A percentile compares a stretch with the other conserved stretches of the same genome.
Conservation (phyloP, 1,139 yeast species). For the Yamadazyma taylorii region DNA sequence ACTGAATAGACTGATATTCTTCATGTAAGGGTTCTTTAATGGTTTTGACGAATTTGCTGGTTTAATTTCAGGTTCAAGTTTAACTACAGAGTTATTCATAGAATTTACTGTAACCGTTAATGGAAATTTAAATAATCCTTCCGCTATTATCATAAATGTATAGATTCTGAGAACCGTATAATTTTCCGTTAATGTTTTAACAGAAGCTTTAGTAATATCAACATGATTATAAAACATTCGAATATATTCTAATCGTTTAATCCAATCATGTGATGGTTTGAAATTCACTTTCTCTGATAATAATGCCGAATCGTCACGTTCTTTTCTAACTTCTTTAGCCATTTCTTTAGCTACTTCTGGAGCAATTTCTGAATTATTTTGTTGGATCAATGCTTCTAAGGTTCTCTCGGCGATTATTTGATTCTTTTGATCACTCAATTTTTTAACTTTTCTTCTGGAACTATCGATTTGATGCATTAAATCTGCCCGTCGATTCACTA, state of each 20-base stretch:
- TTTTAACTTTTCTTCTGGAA: constrained; percentile 18
- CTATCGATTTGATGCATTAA: constrained; percentile 23
- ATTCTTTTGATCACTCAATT: constrained; percentile 19
- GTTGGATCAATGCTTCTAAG: constrained; percentile 24
- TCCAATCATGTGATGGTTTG: constrained; percentile 39
- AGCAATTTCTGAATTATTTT: constrained; percentile 21
- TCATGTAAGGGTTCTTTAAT: constrained; percentile 1
- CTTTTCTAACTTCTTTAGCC: constrained; percentile 8
- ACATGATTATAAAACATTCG: constrained; percentile 20
- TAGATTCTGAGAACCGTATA: constrained; percentile 10
- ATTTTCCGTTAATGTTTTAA: constrained; percentile 1
- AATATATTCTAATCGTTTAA: constrained; percentile 26
- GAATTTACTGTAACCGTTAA: constrained; percentile 21
- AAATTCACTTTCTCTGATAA: constrained; percentile 29
- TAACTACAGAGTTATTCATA: constrained; percentile 18
- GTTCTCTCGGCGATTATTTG: constrained; percentile 17
- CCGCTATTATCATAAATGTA: constrained; percentile 23
- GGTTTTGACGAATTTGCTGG: constrained; percentile 6
- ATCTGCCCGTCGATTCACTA: constrained; percentile 22
- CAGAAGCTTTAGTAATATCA: constrained; percentile 7
- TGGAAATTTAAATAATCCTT: constrained; percentile 24
- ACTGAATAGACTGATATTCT: constrained; percentile 20
- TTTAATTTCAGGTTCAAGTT: constrained; percentile 13
- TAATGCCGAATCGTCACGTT: constrained; percentile 22
- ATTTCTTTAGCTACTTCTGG: constrained; percentile 5